Evolutionary conservation across 1,284 basidiomycete genomes (phyloP).

Genomic region (Grifola frondosa): DNA sequence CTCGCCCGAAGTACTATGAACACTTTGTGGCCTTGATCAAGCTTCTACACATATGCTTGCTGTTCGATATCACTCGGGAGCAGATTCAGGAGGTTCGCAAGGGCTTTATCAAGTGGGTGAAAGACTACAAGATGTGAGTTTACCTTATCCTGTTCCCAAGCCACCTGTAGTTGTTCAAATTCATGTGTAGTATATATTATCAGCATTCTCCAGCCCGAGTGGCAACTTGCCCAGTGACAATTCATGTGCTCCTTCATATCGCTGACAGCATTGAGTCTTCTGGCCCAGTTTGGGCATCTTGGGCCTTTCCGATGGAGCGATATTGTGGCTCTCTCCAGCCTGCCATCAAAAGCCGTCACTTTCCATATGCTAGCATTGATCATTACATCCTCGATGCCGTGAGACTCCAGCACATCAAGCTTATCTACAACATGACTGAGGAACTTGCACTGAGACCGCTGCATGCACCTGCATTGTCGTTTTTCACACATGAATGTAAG

Average conservation of each 20-base stretch:
- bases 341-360: constrained; percentile 21
- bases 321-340: constrained; percentile 34
- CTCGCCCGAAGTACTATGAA: constrained; percentile 34
- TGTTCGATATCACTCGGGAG: constrained; percentile 34
- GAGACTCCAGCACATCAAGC: constrained; percentile 8
- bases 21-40: constrained; percentile 43
- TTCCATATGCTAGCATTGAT: constrained; percentile 28
- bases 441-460: not conserved
- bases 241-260: constrained; percentile 39
- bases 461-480: not conserved
- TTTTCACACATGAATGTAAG: not conserved
- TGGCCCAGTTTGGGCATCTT: constrained; percentile 38
- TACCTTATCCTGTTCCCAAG: no score
- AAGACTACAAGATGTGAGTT: constrained; percentile 40
- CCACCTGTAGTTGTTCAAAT: not conserved
- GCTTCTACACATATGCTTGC: constrained; percentile 39
- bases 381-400: constrained; percentile 18
- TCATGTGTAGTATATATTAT: constrained; percentile 35
- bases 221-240: constrained; percentile 32
- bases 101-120: constrained; percentile 42
- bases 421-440: constrained; percentile 2
- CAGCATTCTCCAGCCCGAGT: constrained; percentile 30
- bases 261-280: constrained; percentile 29
- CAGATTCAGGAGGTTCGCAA: constrained; percentile 33
- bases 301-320: constrained; percentile 40